Conservation (phyloP, 371 early-diverging fungal genomes). For the Umbelopsis sp. region DNA sequence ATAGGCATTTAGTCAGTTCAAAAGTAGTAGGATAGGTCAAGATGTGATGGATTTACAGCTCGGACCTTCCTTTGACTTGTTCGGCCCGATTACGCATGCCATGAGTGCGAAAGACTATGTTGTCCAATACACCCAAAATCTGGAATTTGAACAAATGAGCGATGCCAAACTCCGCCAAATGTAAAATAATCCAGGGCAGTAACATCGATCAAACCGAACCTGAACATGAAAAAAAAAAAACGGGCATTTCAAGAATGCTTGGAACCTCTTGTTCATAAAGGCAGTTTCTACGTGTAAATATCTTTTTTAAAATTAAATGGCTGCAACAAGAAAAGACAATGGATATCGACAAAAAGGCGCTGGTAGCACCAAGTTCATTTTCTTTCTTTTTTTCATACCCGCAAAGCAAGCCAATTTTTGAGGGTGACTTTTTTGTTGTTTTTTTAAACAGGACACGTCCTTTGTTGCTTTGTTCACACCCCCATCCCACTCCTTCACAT, state of each 20-base stretch:
- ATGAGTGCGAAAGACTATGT: not conserved
- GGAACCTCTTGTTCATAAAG: too few relatives aligned
- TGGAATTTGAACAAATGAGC: not conserved
- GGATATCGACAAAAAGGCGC: too few relatives aligned
- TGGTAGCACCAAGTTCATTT: not conserved
- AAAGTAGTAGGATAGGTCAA: conserved; percentile 1
- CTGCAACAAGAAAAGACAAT: too few relatives aligned
- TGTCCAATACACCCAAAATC: not conserved
- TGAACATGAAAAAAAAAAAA: too few relatives aligned
- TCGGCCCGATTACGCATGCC: not conserved
- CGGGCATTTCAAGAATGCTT: too few relatives aligned
- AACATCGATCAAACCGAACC: not conserved
- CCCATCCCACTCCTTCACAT: conserved; percentile 15
- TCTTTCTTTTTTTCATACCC: not conserved
- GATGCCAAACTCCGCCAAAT: not conserved
- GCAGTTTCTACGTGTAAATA: too few relatives aligned
- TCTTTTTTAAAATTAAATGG: too few relatives aligned
- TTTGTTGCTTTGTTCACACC: not conserved
- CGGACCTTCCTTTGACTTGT: not conserved
- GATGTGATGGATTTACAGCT: conserved; percentile 12
- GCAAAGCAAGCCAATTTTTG: not conserved
- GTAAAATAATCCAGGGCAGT: not conserved
- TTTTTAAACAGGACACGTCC: not conserved
- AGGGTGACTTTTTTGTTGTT: conserved; percentile 11
- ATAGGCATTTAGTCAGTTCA: not conserved